Percentiles rank a stretch among this genome's conserved stretches.
Conservation (phyloP, 2,329 filamentous ascomycete genomes). For the Cordyceps militaris region DNA sequence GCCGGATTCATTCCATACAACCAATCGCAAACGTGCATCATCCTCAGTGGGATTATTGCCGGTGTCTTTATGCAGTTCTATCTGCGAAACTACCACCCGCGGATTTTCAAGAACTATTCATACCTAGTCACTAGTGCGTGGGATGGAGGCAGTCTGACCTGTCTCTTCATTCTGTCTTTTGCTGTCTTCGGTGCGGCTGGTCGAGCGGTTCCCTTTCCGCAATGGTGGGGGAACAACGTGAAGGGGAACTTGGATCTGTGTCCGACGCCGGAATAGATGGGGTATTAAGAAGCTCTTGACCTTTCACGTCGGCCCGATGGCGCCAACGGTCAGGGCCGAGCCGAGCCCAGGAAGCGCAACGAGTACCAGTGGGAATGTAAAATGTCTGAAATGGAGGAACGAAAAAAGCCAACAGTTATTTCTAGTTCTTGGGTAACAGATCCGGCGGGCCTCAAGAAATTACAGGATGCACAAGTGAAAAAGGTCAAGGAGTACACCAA, state of each 20-base stretch:
- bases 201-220: conserved; percentile 36
- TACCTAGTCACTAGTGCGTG: conserved; percentile 47
- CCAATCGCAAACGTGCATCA: conserved; percentile 46
- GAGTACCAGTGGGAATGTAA: too few species aligned
- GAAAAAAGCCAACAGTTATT: too few species aligned
- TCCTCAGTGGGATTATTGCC: conserved; percentile 37
- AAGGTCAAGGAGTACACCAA: too few species aligned
- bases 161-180: conserved; percentile 47
- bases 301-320: too few species aligned
- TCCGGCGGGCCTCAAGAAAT: too few species aligned
- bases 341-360: too few species aligned
- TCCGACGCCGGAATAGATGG: conserved; percentile 28
- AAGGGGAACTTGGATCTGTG: conserved; percentile 43
- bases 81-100: conserved; percentile 44
- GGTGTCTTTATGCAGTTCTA: conserved; percentile 46
- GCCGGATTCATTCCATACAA: conserved; percentile 50
- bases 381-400: too few species aligned
- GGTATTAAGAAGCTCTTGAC: too few species aligned
- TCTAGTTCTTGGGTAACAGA: too few species aligned
- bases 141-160: conserved; percentile 42
- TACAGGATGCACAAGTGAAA: too few species aligned
- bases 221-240: conserved; percentile 48
- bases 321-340: too few species aligned
- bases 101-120: conserved; percentile 46
- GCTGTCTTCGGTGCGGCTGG: conserved; percentile 48